Conservation (phyloP, 2,329 filamentous ascomycete species). For the Exophiala sideris region DNA sequence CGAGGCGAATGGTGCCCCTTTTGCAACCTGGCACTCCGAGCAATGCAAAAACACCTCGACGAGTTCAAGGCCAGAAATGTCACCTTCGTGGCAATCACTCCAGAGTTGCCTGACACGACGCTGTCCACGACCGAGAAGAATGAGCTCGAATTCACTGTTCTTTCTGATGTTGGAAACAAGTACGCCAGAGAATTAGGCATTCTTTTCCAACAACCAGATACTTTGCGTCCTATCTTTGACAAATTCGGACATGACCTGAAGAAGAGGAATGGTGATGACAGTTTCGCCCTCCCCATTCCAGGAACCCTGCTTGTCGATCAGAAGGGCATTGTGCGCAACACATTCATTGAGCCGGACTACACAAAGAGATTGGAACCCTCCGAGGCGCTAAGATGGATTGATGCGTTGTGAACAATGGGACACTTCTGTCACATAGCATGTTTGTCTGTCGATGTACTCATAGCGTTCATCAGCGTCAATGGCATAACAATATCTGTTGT, state of each 20-base stretch:
- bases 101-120: constrained; percentile 40
- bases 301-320: constrained; percentile 39
- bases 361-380: neutral
- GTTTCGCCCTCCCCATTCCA: constrained; percentile 39
- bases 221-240: constrained; percentile 30
- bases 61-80: constrained; percentile 36
- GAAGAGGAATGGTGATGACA: constrained; percentile 38
- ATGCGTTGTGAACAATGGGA: neutral
- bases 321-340: constrained; percentile 37
- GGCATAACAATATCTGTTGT: too few species aligned
- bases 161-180: constrained; percentile 39
- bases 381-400: neutral
- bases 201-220: constrained; percentile 34
- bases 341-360: constrained; percentile 39
- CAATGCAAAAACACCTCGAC: constrained; percentile 36
- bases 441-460: neutral
- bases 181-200: constrained; percentile 39
- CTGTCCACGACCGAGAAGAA: constrained; percentile 41
- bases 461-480: too few species aligned
- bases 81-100: constrained; percentile 43
- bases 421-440: too few species aligned
- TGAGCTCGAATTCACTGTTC: constrained; percentile 40
- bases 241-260: constrained; percentile 34
- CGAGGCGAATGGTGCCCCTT: constrained; percentile 48
- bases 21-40: constrained; percentile 42